Evolutionary conservation across 495 filamentous ascomycete genomes (phyloP), one percentile per base, ranked within the genome.

Genomic region (Zalerion maritima): DNA sequence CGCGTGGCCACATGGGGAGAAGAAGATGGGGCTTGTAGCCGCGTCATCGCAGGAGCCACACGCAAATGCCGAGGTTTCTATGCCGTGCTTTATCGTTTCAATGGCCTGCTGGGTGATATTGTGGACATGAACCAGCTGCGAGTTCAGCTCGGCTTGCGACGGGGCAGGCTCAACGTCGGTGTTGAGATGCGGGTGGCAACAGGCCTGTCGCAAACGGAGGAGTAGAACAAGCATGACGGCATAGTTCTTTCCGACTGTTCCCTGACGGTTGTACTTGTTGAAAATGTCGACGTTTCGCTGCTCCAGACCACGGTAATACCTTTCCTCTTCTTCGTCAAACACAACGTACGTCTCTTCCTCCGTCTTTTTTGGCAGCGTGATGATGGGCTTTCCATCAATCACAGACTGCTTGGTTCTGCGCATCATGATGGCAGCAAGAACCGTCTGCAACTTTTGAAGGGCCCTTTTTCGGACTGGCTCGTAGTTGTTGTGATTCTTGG

Each of bases 171-270:
- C 73, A 37, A 79, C 73, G 33, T 87, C 84, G 7, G 60, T 64
- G 29, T 91, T 85, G n/a, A 97, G 58, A 47, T 91, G 81, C 1
- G 86, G 85, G 51, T 97, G 89, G 40, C 84, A 92, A 44, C 81
- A 89, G 18, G 80, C 80, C 52, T 97, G 89, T n/a, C 82, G 69
- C 6, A 97, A 69, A 9, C 87, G 80, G 8, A 97, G 63, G 25
- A 97, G 67, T 14, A 94, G 64, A 17, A 91, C 77, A 11, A 94
- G 62, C 24, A 94, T 75, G 40, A 79, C 80, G 4, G 73, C 78
- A 46, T 94, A 94, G 37, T 89, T 75, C 34, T 67, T 73, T 9
- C 76, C 78, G 2, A 86, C 62, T 1, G 75, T 78, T 3, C 76
- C 75, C 2, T 65, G 62, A 29, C 69, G 67, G 17, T 94, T 57